Percentiles rank a stretch among this genome's conserved stretches.
phyloP scores from a whole-genome alignment of 306 rosid genomes.

The Inga laurina region DNA sequence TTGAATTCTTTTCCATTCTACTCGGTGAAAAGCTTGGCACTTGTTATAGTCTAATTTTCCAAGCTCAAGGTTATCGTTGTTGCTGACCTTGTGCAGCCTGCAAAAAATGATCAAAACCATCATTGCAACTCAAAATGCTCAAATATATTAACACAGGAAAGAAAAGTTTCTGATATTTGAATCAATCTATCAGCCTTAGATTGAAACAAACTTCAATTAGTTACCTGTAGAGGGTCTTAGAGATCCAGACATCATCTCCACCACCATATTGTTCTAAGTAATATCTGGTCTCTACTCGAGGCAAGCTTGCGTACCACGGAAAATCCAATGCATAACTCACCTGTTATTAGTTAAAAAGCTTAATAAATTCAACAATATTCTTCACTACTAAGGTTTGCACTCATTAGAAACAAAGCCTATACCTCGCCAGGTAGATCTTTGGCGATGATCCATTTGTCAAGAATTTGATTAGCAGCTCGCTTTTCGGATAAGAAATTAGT shows the following conservation, averaged over 20 bases:
- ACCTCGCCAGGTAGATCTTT: slow-evolving; percentile 76
- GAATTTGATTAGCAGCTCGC: slow-evolving; percentile 46
- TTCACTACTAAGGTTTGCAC: neutral
- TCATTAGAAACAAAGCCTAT: neutral
- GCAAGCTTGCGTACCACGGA: slow-evolving; percentile 62
- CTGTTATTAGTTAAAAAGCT: slow-evolving; percentile 15
- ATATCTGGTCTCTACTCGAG: slow-evolving; percentile 62
- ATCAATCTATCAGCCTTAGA: neutral
- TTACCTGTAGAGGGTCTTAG: slow-evolving; percentile 67
- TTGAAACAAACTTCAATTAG: neutral
- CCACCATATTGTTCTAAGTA: slow-evolving; percentile 65
- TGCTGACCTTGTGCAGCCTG: slow-evolving; percentile 61
- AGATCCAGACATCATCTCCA: slow-evolving; percentile 63
- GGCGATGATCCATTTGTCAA: slow-evolving; percentile 68
- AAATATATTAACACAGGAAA: neutral
- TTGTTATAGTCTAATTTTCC: slow-evolving; percentile 62
- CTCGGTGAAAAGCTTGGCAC: slow-evolving; percentile 56
- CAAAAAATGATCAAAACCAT: neutral
- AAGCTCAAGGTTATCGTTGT: slow-evolving; percentile 51
- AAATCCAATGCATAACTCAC: slow-evolving; percentile 58
- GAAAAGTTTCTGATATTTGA: no score
- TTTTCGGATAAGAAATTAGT: slow-evolving; percentile 47
- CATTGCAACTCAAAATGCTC: neutral
- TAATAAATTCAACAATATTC: neutral
- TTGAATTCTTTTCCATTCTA: slow-evolving; percentile 57